These are phyloP conservation scores for Eurotiales sp. DNA, from an alignment of 2,329 filamentous ascomycete genomes.

Conservation along the genomic window DNA sequence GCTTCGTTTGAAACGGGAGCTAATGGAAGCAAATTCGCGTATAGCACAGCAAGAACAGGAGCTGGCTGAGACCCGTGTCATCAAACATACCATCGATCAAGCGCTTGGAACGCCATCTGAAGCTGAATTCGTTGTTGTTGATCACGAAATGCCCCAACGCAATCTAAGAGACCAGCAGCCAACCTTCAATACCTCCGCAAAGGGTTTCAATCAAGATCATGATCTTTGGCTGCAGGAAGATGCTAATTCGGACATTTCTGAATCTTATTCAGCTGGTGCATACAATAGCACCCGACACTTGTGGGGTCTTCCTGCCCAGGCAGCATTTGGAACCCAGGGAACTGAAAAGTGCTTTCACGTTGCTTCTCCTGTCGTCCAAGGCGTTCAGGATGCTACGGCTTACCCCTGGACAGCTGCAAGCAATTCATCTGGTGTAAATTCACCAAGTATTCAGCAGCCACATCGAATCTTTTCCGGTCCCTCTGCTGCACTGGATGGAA, in stretches of 20 bases:
- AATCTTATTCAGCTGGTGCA: slow-evolving; percentile 38
- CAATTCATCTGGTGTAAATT: slow-evolving; percentile 19
- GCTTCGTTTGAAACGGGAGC: slow-evolving; percentile 54
- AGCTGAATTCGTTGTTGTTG: slow-evolving; percentile 41
- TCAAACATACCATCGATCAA: slow-evolving; percentile 60
- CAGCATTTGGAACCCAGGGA: slow-evolving; percentile 22
- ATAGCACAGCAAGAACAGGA: slow-evolving; percentile 60
- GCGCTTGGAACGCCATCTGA: slow-evolving; percentile 53
- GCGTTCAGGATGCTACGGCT: slow-evolving; percentile 23
- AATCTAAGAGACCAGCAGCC: slow-evolving; percentile 49
- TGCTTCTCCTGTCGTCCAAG: slow-evolving; percentile 18
- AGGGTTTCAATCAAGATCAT: slow-evolving; percentile 37
- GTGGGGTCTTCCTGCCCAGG: slow-evolving; percentile 27
- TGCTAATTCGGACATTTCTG: slow-evolving; percentile 43
- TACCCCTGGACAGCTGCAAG: slow-evolving; percentile 6
- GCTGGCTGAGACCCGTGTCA: slow-evolving; percentile 57
- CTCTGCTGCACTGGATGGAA: slow-evolving; percentile 27
- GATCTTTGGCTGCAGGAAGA: slow-evolving; percentile 46
- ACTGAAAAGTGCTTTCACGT: slow-evolving; percentile 29
- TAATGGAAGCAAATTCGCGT: slow-evolving; percentile 54
- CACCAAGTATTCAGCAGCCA: slow-evolving; percentile 29
- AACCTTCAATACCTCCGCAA: slow-evolving; percentile 51
- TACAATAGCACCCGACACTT: slow-evolving; percentile 38
- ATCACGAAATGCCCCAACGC: slow-evolving; percentile 49
- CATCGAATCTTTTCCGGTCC: slow-evolving; percentile 36